Conservation (phyloP, 1,284 basidiomycete genomes). For the Coniferiporia weirii region DNA sequence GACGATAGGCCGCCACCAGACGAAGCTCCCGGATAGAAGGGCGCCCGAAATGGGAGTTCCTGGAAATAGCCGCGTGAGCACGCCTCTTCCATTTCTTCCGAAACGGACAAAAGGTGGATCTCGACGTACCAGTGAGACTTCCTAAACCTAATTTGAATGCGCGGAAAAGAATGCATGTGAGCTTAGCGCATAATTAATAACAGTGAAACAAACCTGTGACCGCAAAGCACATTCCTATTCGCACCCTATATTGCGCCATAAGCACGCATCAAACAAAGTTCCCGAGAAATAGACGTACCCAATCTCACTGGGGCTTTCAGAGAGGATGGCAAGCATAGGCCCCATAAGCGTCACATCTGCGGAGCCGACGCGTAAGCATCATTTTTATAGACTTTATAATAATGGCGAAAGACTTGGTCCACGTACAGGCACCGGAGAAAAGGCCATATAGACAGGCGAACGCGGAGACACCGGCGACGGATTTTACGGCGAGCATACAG, state of each 20-base stretch:
- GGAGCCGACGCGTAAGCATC: neutral
- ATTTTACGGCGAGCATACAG: constrained; percentile 21
- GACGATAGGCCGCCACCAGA: constrained; percentile 16
- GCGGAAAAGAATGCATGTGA: neutral
- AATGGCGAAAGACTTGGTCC: neutral
- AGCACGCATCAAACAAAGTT: neutral
- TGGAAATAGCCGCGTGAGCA: neutral
- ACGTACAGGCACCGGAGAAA: constrained; percentile 22
- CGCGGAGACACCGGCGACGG: constrained; percentile 12
- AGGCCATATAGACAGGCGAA: constrained; percentile 22
- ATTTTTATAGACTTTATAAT: neutral
- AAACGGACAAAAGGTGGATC: neutral
- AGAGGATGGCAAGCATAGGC: constrained; percentile 12
- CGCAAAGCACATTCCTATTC: constrained; percentile 18
- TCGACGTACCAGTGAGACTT: constrained; percentile 8
- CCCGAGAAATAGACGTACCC: constrained; percentile 5
- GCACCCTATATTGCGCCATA: neutral
- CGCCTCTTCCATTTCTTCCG: neutral
- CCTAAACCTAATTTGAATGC: constrained; percentile 5
- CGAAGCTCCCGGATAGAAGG: constrained; percentile 9
- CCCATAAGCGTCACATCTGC: constrained; percentile 12
- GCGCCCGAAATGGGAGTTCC: constrained; percentile 16
- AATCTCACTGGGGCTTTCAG: constrained; percentile 9
- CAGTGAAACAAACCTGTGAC: constrained; percentile 5
- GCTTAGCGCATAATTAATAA: neutral